Evolutionary conservation across 2,329 filamentous ascomycete genomes (phyloP).

Genomic region (Fusarium odoratissimum): DNA sequence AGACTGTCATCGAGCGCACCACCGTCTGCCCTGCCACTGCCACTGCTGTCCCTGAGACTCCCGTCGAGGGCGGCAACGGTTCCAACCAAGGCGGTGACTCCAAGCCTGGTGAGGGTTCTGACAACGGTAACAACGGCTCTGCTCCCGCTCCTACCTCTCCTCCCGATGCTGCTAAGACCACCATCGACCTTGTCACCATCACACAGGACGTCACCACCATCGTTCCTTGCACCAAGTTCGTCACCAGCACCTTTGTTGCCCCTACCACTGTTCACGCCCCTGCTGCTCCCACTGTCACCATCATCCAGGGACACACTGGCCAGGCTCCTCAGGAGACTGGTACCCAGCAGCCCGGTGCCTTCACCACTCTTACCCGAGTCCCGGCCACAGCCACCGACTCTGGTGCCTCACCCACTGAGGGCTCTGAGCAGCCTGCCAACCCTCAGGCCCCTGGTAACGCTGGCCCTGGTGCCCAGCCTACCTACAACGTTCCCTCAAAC

Average conservation of each 20-base stretch:
- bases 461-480: conserved; percentile 15
- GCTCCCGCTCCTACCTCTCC: conserved; percentile 22
- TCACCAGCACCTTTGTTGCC: conserved; percentile 39
- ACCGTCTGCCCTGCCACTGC: conserved; percentile 42
- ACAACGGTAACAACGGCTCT: background rate
- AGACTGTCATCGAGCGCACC: conserved; percentile 32
- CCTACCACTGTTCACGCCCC: conserved; percentile 27
- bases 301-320: conserved; percentile 27
- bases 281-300: conserved; percentile 28
- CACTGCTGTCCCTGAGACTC: conserved; percentile 12
- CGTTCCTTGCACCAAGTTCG: conserved; percentile 40
- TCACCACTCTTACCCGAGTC: conserved; percentile 28
- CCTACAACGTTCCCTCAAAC: conserved; percentile 26
- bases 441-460: conserved; percentile 3
- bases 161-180: conserved; percentile 12
- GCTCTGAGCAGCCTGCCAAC: conserved; percentile 3
- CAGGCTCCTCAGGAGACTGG: conserved; percentile 2
- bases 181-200: conserved; percentile 35
- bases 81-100: conserved; percentile 4
- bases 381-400: conserved; percentile 24
- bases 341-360: conserved; percentile 16
- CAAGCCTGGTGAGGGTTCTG: background rate
- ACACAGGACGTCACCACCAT: conserved; percentile 43
- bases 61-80: background rate
- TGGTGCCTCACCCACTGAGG: conserved; percentile 9